phyloP scores from a whole-genome alignment of 257 asterid species.

The Oldenlandia corymbosa region DNA sequence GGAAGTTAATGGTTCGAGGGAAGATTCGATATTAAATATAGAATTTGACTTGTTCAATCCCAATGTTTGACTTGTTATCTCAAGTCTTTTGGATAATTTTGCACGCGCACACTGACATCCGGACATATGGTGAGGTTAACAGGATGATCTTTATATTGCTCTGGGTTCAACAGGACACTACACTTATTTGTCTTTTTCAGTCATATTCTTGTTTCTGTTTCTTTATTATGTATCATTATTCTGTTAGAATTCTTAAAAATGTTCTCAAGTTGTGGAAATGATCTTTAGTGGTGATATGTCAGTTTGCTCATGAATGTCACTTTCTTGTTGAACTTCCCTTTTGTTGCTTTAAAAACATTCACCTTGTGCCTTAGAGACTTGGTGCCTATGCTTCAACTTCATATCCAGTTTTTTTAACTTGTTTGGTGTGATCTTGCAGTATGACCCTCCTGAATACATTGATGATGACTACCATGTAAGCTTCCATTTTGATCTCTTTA shows the following conservation, averaged over 20 bases:
- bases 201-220: background rate
- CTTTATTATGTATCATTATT: background rate
- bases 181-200: background rate
- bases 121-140: too few relatives aligned
- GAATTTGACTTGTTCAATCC: too few relatives aligned
- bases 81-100: too few relatives aligned
- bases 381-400: background rate
- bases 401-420: background rate
- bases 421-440: slow-evolving; percentile 45
- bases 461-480: slow-evolving; percentile 73
- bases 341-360: background rate
- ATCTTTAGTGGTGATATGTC: too few relatives aligned
- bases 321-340: background rate
- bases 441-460: slow-evolving; percentile 43
- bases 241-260: too few relatives aligned
- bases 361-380: background rate
- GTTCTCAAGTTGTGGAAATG: too few relatives aligned
- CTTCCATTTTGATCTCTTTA: slow-evolving; percentile 6
- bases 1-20: too few relatives aligned
- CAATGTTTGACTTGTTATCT: too few relatives aligned
- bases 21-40: too few relatives aligned
- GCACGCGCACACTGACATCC: too few relatives aligned
- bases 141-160: too few relatives aligned
- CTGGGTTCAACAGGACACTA: too few relatives aligned
- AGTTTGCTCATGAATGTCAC: background rate